These are phyloP conservation scores for Teratosphaeria gauchensis DNA, from an alignment of 2,329 filamentous ascomycete genomes.

Conservation along the genomic window DNA sequence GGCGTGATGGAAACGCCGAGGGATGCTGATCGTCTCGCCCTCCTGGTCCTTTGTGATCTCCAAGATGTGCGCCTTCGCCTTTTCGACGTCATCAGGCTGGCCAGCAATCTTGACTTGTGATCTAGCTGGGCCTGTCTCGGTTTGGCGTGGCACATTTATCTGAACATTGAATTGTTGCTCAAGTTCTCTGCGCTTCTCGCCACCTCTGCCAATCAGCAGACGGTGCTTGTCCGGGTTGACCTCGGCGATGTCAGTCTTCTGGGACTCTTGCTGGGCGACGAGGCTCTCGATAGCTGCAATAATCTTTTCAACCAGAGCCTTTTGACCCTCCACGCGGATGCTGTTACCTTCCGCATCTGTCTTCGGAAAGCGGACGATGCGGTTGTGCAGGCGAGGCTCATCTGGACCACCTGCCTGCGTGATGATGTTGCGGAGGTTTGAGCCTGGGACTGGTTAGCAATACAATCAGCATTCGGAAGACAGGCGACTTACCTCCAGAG, in stretches of 20 bases:
- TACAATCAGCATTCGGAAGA: constrained; percentile 3
- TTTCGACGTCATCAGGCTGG: constrained; percentile 65
- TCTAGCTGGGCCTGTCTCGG: constrained; percentile 56
- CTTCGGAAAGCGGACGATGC: constrained; percentile 90
- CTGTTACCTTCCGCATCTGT: constrained; percentile 66
- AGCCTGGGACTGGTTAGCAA: constrained; percentile 49
- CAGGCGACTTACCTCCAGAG: constrained; percentile 54
- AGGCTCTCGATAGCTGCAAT: constrained; percentile 70
- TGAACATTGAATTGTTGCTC: constrained; percentile 79
- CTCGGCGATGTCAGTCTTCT: constrained; percentile 68
- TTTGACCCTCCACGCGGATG: constrained; percentile 81
- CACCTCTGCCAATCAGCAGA: constrained; percentile 81
- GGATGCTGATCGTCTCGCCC: constrained; percentile 78
- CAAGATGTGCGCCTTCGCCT: constrained; percentile 77
- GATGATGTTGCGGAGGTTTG: constrained; percentile 79
- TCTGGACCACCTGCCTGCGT: constrained; percentile 80
- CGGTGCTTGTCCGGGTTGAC: constrained; percentile 86
- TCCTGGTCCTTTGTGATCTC: constrained; percentile 74
- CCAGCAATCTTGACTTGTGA: constrained; percentile 82
- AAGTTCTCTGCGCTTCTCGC: constrained; percentile 73
- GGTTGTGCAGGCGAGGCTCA: constrained; percentile 71
- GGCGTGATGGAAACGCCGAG: constrained; percentile 70
- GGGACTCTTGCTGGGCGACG: constrained; percentile 72
- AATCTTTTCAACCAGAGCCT: constrained; percentile 80
- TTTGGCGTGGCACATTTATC: constrained; percentile 82